These are phyloP conservation scores for Podaxis sp. DNA, from an alignment of 768 basidiomycete species.

Conservation along the genomic window DNA sequence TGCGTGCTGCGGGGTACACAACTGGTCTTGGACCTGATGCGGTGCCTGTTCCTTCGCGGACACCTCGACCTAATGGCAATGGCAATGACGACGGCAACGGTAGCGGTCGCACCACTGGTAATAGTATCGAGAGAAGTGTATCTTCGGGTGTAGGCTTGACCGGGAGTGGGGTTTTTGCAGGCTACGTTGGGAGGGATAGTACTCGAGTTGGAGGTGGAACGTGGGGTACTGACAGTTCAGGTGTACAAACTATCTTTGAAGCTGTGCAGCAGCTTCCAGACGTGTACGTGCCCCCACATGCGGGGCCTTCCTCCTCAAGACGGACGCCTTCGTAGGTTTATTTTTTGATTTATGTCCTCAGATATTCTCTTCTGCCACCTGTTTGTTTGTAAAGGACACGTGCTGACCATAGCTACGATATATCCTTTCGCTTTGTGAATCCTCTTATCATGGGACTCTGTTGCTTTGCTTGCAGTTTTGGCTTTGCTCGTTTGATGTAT, in stretches of 20 bases:
- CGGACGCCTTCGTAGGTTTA: conserved; percentile 1
- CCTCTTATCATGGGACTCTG: too few relatives aligned
- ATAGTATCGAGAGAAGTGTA: neutral
- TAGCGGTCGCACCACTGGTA: neutral
- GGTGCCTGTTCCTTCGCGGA: neutral
- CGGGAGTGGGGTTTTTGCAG: neutral
- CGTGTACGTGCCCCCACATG: neutral
- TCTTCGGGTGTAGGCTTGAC: neutral
- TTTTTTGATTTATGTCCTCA: neutral
- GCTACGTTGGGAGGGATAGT: neutral
- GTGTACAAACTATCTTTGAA: neutral
- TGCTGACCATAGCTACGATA: too few relatives aligned
- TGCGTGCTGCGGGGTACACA: conserved; percentile 32
- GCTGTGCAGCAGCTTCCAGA: conserved; percentile 8
- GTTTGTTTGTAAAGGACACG: neutral
- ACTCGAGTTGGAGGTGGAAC: neutral
- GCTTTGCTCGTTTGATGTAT: too few relatives aligned
- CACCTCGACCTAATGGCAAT: neutral
- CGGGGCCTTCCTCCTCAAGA: neutral
- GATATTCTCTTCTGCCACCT: neutral
- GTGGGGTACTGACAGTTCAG: conserved; percentile 11
- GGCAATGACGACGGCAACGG: neutral
- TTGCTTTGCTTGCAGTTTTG: too few relatives aligned
- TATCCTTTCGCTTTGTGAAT: too few relatives aligned
- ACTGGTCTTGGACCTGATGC: conserved; percentile 9